These are phyloP conservation scores for Candida ficus DNA, from an alignment of 805 yeast species.

Conservation along the genomic window DNA sequence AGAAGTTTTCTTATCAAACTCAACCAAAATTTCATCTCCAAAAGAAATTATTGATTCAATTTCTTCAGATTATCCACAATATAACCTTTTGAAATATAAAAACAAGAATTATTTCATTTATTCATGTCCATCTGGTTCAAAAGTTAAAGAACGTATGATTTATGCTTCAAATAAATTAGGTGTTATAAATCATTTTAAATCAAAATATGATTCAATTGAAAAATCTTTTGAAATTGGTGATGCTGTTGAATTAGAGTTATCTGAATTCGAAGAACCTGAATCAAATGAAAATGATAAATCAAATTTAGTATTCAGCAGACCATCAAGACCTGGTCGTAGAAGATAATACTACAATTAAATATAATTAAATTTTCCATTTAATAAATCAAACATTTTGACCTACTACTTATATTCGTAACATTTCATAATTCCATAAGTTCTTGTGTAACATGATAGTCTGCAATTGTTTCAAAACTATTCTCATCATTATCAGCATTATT, in stretches of 20 bases:
- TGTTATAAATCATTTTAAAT: constrained; percentile 45
- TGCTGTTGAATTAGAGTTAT: constrained; percentile 57
- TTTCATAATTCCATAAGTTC: constrained; percentile 6
- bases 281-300: constrained; percentile 11
- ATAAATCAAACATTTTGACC: too few relatives aligned
- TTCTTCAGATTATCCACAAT: constrained; percentile 46
- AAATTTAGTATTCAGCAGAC: constrained; percentile 46
- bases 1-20: constrained; percentile 34
- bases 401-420: neutral
- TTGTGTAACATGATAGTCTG: constrained; percentile 11
- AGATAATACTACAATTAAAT: constrained; percentile 13
- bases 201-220: constrained; percentile 20
- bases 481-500: constrained; percentile 6
- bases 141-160: constrained; percentile 86
- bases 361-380: neutral
- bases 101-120: constrained; percentile 57
- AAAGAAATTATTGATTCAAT: constrained; percentile 30
- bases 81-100: constrained; percentile 45
- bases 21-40: constrained; percentile 19
- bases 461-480: constrained; percentile 16
- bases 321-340: constrained; percentile 67
- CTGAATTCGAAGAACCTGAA: constrained; percentile 34
- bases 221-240: constrained; percentile 69
- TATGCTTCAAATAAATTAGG: constrained; percentile 79
- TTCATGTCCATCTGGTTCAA: constrained; percentile 86